Conservation (phyloP, 2,329 filamentous ascomycete genomes). For the Elsinoe batatas region DNA sequence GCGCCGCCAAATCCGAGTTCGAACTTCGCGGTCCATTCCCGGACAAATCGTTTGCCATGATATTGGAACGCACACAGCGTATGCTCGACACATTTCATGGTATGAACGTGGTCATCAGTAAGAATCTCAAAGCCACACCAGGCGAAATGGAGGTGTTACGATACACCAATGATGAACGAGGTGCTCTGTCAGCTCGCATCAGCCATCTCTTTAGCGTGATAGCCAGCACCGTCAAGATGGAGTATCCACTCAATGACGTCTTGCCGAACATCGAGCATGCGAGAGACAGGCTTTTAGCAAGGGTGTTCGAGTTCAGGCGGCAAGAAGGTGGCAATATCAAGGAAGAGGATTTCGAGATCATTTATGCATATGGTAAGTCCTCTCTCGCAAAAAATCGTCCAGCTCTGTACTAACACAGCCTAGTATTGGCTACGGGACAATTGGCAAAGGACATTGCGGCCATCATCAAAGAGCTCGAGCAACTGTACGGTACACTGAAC, state of each 20-base stretch:
- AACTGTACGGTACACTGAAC: slow-evolving; percentile 51
- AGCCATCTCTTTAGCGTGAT: slow-evolving; percentile 81
- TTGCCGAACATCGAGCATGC: slow-evolving; percentile 73
- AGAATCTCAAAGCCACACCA: slow-evolving; percentile 62
- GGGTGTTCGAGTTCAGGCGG: slow-evolving; percentile 78
- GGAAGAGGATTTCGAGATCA: slow-evolving; percentile 76
- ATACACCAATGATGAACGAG: slow-evolving; percentile 70
- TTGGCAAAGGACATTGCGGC: slow-evolving; percentile 45
- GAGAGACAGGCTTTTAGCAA: slow-evolving; percentile 73
- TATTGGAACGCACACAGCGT: slow-evolving; percentile 69
- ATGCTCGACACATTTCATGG: slow-evolving; percentile 92
- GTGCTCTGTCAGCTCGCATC: slow-evolving; percentile 74
- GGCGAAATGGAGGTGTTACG: slow-evolving; percentile 73
- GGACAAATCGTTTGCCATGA: slow-evolving; percentile 57
- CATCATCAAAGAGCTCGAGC: slow-evolving; percentile 47
- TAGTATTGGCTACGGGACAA: slow-evolving; percentile 53
- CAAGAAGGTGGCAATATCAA: slow-evolving; percentile 47
- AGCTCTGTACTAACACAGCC: background rate
- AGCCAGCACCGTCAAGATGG: slow-evolving; percentile 85
- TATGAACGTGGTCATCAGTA: slow-evolving; percentile 86
- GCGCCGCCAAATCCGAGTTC: slow-evolving; percentile 71
- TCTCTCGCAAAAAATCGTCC: background rate
- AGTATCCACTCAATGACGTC: slow-evolving; percentile 84
- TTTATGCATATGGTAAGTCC: slow-evolving; percentile 75
- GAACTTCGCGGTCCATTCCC: slow-evolving; percentile 84